These are phyloP conservation scores for Botryotinia globosa DNA, from an alignment of 2,329 filamentous ascomycete genomes.

Conservation along the genomic window DNA sequence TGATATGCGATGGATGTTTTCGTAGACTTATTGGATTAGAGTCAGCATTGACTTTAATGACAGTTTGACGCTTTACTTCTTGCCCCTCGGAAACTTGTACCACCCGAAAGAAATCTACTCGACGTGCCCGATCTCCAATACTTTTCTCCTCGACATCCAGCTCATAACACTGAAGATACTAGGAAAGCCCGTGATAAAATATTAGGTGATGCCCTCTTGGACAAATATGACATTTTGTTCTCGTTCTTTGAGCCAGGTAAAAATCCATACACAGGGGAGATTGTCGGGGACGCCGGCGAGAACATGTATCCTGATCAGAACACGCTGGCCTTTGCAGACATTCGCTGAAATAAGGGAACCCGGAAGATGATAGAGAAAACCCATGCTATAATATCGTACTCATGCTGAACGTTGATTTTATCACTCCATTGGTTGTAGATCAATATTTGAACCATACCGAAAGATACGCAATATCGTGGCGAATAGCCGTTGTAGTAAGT, in stretches of 20 bases:
- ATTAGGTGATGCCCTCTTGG: too few relatives aligned
- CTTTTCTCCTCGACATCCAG: not conserved
- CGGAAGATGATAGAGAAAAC: not conserved
- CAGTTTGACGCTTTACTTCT: constrained; percentile 2
- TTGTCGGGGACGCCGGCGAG: not conserved
- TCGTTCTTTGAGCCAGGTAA: not conserved
- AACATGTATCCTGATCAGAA: not conserved
- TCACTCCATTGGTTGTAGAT: not conserved
- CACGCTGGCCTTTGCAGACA: not conserved
- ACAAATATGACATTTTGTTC: not conserved
- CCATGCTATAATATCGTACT: not conserved
- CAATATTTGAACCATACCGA: not conserved
- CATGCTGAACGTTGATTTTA: not conserved
- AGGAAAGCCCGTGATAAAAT: not conserved
- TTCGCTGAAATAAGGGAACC: not conserved
- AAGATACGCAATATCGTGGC: not conserved
- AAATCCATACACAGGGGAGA: not conserved
- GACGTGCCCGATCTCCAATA: not conserved
- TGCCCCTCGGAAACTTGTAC: not conserved
- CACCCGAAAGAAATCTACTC: not conserved
- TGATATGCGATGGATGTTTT: not conserved
- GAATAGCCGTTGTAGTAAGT: not conserved
- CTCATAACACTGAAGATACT: not conserved
- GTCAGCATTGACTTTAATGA: not conserved
- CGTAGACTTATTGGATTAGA: too few relatives aligned